Evolutionary conservation across 192 early-diverging fungal species (phyloP).

Genomic region (Thoreauomyces humboldtii): DNA sequence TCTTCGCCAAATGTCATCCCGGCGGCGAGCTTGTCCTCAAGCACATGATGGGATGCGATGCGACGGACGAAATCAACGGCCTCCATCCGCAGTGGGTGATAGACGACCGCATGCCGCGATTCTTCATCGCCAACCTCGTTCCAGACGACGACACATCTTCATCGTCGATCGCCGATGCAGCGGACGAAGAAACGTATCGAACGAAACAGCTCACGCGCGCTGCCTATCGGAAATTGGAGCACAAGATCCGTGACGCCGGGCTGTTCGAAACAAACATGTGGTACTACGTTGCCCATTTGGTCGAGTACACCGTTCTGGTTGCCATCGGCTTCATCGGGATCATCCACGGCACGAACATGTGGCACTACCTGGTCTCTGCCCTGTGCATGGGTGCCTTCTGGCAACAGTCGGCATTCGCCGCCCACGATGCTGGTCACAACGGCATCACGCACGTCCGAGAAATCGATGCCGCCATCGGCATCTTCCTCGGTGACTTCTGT

Average conservation of each 20-base stretch:
- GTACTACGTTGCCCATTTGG: constrained; percentile 42
- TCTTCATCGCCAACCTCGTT: constrained; percentile 72
- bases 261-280: constrained; percentile 63
- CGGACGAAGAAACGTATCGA: constrained; percentile 10
- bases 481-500: constrained; percentile 73
- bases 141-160: constrained; percentile 9
- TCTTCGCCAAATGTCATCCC: constrained; percentile 73
- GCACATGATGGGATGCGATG: constrained; percentile 80
- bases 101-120: constrained; percentile 71
- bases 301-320: neutral
- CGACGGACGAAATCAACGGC: constrained; percentile 83
- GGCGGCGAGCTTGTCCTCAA: constrained; percentile 87
- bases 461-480: constrained; percentile 79
- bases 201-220: constrained; percentile 19
- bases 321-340: neutral
- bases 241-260: constrained; percentile 57
- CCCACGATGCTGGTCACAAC: constrained; percentile 94
- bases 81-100: constrained; percentile 84
- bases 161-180: neutral
- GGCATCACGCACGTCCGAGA: constrained; percentile 73
- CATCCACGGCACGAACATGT: constrained; percentile 5
- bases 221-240: constrained; percentile 67
- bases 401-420: constrained; percentile 92
- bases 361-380: constrained; percentile 6
- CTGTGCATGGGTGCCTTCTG: constrained; percentile 7